Base-by-base conservation (phyloP, 2,329 filamentous ascomycete species). In the Aspergillus fructus region DNA sequence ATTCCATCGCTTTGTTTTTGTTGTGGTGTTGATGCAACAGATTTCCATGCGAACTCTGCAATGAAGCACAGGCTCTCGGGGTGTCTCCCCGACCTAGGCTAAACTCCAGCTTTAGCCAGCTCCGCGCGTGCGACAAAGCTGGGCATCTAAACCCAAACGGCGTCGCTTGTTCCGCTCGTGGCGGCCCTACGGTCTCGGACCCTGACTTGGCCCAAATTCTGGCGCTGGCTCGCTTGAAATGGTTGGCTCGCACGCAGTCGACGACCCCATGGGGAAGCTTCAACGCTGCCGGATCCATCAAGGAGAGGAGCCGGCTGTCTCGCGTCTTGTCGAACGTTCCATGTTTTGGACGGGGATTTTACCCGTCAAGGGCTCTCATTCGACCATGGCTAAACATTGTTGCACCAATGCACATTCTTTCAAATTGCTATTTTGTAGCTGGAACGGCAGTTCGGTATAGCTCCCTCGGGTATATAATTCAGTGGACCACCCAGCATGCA, bases 251-350 rank as follows among this genome's bases (percentile, higher is more conserved):
- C 13, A 37, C 23, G 17, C 40, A 19, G 42, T 34, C 21, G 15
- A 27, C 49, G 45, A 48, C 55, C 55, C 55, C 55, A 53, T 40
- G 55, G 55, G 55, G 55, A 56, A 56, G 33, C 54, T 40, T 41
- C 27, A 33, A 41, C 23, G 48, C 47, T 48, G 27, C 42, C 49
- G 49, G 43, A 53, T 49, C 43, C 37, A 53, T 45, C 49, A 57
- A 53, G 49, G 55, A 57, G 55, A 39, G 37, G 21, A 34, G 34
- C 49, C 41, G 55, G 27, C 21, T 24, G n/a, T 19, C 49, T 45
- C 6, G 40, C n/a, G n/a, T 23, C 17, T 17, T 8, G 52, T 11
- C 37, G 17, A 43, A 49, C 8, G 23, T 45, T 19, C 15, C 24
- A 53, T 42, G 15, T 57, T 41, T 27, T 5, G 12, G 43, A 42